Conservation (phyloP, 2,329 filamentous ascomycete species). For the Nothopassalora personata region DNA sequence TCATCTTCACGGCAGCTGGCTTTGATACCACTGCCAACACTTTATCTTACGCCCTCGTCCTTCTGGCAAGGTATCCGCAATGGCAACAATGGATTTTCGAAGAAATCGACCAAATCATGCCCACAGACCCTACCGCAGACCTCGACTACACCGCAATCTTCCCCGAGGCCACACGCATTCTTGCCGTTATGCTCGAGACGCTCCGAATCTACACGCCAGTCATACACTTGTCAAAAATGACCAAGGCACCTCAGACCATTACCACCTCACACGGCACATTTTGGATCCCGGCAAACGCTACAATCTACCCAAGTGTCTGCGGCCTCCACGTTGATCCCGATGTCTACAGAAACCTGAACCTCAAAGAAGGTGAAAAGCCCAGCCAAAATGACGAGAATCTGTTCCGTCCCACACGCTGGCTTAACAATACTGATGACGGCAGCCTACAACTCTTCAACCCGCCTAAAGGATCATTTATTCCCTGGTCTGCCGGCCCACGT, state of each 20-base stretch:
- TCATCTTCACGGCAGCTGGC: slow-evolving; percentile 44
- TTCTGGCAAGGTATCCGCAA: slow-evolving; percentile 44
- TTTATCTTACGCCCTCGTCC: slow-evolving; percentile 45
- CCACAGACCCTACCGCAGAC: slow-evolving; percentile 12
- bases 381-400: slow-evolving; percentile 27
- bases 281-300: slow-evolving; percentile 32
- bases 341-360: slow-evolving; percentile 24
- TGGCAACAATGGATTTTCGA: slow-evolving; percentile 50
- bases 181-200: slow-evolving; percentile 50
- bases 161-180: slow-evolving; percentile 40
- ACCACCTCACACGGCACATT: slow-evolving; percentile 25
- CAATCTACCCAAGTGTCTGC: slow-evolving; percentile 35
- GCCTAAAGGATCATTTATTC: slow-evolving; percentile 39
- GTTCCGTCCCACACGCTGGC: slow-evolving; percentile 41
- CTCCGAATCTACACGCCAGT: slow-evolving; percentile 40
- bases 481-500: slow-evolving; percentile 48
- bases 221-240: slow-evolving; percentile 34
- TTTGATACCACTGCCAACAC: slow-evolving; percentile 50
- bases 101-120: slow-evolving; percentile 42
- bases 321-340: slow-evolving; percentile 27
- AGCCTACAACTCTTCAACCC: slow-evolving; percentile 31
- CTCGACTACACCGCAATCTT: slow-evolving; percentile 42
- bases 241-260: slow-evolving; percentile 29
- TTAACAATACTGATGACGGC: slow-evolving; percentile 22
- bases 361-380: not conserved